Evolutionary conservation across 345 rosid genomes (phyloP).

Genomic region (Salix purpurea): DNA sequence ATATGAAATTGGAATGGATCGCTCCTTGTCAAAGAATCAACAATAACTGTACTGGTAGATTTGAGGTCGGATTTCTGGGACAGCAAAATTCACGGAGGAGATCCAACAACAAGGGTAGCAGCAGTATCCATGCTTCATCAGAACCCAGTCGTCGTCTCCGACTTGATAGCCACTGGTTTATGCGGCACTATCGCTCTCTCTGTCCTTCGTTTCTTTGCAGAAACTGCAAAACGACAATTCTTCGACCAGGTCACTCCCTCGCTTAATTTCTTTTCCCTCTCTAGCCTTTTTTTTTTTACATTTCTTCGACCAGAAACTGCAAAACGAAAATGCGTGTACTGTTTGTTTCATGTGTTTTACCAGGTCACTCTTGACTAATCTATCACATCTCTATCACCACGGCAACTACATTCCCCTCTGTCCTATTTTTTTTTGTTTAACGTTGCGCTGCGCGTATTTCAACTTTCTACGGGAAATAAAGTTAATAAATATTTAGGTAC

Average conservation of each 20-base stretch:
- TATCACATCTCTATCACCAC: too few species aligned
- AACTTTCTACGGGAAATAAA: too few species aligned
- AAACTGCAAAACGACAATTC: constrained; percentile 57
- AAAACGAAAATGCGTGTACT: neutral
- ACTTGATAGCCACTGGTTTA: constrained; percentile 46
- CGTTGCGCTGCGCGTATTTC: too few species aligned
- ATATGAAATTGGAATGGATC: too few species aligned
- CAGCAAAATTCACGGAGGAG: neutral
- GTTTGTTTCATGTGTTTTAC: neutral
- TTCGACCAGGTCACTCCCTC: constrained; percentile 48
- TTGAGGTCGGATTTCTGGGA: constrained; percentile 1
- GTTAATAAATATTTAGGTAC: too few species aligned
- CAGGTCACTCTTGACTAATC: too few species aligned
- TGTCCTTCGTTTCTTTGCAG: constrained; percentile 51
- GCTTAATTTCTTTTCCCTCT: neutral
- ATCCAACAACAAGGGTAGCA: constrained; percentile 6
- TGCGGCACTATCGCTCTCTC: constrained; percentile 40
- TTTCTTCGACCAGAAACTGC: too few species aligned
- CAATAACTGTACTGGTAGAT: neutral
- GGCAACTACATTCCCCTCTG: too few species aligned
- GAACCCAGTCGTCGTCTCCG: constrained; percentile 48
- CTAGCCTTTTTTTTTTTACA: too few species aligned
- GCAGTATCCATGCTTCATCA: constrained; percentile 40
- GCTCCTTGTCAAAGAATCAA: neutral
- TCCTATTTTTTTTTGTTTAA: too few species aligned